Base-by-base conservation (phyloP, 306 rosid genomes). In the Ceratonia siliqua region DNA sequence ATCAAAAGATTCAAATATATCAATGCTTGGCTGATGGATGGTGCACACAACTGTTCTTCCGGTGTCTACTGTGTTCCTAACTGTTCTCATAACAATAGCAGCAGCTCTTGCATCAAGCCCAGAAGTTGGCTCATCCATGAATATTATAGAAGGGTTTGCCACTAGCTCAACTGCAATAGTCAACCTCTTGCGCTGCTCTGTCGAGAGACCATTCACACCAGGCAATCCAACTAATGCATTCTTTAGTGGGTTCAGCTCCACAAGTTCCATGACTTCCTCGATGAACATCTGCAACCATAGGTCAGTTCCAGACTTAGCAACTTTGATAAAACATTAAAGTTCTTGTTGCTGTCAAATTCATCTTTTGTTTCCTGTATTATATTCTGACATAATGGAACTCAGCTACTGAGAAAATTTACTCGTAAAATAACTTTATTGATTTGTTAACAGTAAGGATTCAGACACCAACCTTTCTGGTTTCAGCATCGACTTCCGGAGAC, bases 81-180 rank as follows among this genome's bases (percentile, higher is more conserved):
- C 89, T 5, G 92, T 70, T 73, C 92, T 78, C 92, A 85, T 87
- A 21, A 87, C 89, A 69, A 87, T 83, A 1, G 92, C 92, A 12
- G 92, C 92, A 50, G 92, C 92, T 62, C 89, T 80, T 63, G 92
- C 92, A 75, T 87, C 92, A 25, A 87, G 50, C 1, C 92, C 92
- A 21, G 92, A 88, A 73, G 92, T 88, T 71, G 92, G 92, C 48
- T 88, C 92, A 77, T 88, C 92, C 92, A 88, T 88, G 82, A 88
- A 88, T 79, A 88, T 85, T 54, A 88, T 83, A 35, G 88, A 85
- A 73, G 92, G 92, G 62, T 88, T 88, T 3, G 92, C 88, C 25
- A 88, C 92, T 35, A 88, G 79, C 53, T 88, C 92, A 74, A 83
- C 92, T 3, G 92, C 89, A 66, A 88, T 81, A 11, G 92, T 88